phyloP scores from a whole-genome alignment of 2,329 filamentous ascomycete genomes.

The Fusarium humuli region DNA sequence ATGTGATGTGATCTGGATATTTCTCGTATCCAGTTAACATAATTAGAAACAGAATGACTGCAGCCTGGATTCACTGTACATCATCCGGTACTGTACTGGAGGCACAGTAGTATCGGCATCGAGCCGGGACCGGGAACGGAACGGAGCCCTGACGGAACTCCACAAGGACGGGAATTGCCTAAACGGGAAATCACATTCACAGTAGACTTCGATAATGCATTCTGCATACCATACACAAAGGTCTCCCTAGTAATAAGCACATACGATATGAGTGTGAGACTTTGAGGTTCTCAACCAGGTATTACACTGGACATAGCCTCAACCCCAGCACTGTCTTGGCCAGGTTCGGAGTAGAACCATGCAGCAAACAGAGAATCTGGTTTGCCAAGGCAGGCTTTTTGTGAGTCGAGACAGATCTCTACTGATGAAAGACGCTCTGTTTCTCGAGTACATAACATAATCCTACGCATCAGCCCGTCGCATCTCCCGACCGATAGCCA shows the following conservation, averaged over 20 bases:
- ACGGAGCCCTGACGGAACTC: constrained; percentile 11
- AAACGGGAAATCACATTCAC: constrained; percentile 30
- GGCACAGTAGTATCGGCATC: constrained; percentile 3
- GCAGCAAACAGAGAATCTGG: constrained; percentile 2
- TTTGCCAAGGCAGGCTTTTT: neutral
- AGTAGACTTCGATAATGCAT: neutral
- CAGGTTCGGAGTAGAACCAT: constrained; percentile 1
- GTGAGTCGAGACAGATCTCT: constrained; percentile 15
- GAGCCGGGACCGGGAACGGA: constrained; percentile 24
- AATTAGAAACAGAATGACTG: neutral
- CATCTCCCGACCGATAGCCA: constrained; percentile 1
- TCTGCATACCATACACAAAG: constrained; percentile 6
- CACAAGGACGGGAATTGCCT: constrained; percentile 22
- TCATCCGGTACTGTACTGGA: neutral
- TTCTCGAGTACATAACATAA: constrained; percentile 17
- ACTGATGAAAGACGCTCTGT: neutral
- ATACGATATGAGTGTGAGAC: constrained; percentile 4
- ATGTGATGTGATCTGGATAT: neutral
- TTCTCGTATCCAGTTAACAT: neutral
- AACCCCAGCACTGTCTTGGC: neutral
- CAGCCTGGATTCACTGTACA: neutral
- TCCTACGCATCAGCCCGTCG: constrained; percentile 7
- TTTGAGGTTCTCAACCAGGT: neutral
- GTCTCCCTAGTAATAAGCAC: neutral
- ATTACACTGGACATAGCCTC: neutral